These are phyloP conservation scores for Medicago arabica DNA, from an alignment of 306 rosid genomes.

Conservation along the genomic window DNA sequence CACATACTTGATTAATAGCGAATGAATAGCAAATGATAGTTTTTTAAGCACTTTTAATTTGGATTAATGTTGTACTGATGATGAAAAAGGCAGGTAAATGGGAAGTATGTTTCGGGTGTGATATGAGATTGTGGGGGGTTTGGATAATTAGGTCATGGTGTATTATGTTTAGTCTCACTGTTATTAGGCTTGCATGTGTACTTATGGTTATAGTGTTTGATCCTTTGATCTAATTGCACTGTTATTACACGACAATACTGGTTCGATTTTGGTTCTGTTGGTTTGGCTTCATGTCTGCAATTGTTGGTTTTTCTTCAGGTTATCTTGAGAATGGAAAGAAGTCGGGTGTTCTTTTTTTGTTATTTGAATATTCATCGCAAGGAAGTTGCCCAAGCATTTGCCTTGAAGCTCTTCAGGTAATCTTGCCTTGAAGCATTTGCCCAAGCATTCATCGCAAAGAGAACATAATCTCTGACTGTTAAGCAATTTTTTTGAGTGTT, in stretches of 20 bases:
- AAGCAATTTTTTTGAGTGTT: neutral
- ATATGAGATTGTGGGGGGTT: constrained; percentile 7
- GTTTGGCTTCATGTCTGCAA: constrained; percentile 32
- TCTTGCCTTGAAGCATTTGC: neutral
- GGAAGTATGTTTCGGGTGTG: neutral
- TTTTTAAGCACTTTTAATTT: neutral
- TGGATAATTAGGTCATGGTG: neutral
- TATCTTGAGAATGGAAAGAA: constrained; percentile 53
- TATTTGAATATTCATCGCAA: constrained; percentile 68
- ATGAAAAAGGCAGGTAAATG: neutral
- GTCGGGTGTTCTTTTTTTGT: constrained; percentile 61
- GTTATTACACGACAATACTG: neutral
- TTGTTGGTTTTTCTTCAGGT: constrained; percentile 52
- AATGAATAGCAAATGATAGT: constrained; percentile 1
- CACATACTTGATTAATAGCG: neutral
- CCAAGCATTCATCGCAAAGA: neutral
- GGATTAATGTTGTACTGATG: neutral
- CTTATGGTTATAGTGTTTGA: neutral
- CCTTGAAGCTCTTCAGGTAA: constrained; percentile 98
- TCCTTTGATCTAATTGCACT: too few species aligned
- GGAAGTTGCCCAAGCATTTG: constrained; percentile 65
- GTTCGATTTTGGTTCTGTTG: constrained; percentile 5
- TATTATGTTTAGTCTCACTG: neutral
- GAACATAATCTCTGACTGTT: neutral
- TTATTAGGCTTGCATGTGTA: constrained; percentile 1